Evolutionary conservation across 2,329 filamentous ascomycete genomes (phyloP).

Genomic region (Pseudogymnoascus sp.): DNA sequence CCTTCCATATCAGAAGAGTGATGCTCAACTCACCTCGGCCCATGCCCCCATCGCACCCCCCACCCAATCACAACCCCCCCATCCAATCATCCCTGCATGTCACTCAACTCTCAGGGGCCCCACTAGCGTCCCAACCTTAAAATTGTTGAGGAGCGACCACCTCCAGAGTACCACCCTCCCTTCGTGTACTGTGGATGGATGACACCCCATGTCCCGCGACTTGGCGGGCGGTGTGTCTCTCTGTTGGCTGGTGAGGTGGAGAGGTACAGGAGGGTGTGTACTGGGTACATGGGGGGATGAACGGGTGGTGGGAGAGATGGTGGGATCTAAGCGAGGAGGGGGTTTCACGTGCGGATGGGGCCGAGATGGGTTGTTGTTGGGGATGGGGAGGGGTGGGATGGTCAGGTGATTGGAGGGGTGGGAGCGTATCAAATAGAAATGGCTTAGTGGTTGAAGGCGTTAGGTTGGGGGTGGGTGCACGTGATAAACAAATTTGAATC

Average conservation of each 20-base stretch:
- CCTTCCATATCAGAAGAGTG: no score
- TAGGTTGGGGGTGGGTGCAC: background rate
- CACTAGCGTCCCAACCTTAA: conserved; percentile 6
- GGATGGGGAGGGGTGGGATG: background rate
- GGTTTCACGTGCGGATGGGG: background rate
- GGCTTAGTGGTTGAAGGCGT: background rate
- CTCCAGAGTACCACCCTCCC: background rate
- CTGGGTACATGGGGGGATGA: background rate
- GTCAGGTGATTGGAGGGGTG: background rate
- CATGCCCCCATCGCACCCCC: background rate
- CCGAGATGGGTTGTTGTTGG: background rate
- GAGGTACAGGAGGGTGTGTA: background rate
- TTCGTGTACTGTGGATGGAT: no score
- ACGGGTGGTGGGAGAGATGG: background rate
- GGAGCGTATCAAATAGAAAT: background rate
- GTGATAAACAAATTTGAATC: background rate
- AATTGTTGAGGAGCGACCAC: background rate
- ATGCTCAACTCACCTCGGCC: background rate
- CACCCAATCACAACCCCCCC: background rate
- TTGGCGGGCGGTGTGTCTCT: background rate
- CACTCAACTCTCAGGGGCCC: background rate
- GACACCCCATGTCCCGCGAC: no score
- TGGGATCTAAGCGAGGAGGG: background rate
- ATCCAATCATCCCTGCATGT: no score
- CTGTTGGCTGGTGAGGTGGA: background rate